These are phyloP conservation scores for Trichomonascaceae sp. DNA, from an alignment of 1,139 yeast genomes.

Conservation along the genomic window DNA sequence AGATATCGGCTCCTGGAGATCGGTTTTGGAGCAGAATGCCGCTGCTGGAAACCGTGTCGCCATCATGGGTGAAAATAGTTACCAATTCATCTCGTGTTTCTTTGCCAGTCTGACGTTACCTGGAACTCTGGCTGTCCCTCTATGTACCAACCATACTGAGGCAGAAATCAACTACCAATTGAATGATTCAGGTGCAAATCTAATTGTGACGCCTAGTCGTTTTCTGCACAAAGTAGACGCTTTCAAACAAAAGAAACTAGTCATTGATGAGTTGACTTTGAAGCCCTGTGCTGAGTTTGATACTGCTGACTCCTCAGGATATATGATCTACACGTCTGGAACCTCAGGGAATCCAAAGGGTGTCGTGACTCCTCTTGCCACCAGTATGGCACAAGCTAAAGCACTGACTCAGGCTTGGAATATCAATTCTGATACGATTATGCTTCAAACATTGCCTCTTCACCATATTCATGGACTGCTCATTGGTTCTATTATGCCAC, in stretches of 20 bases:
- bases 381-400: slow-evolving; percentile 32
- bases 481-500: slow-evolving; percentile 32
- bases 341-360: slow-evolving; percentile 37
- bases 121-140: slow-evolving; percentile 30
- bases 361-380: slow-evolving; percentile 32
- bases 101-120: slow-evolving; percentile 30
- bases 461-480: slow-evolving; percentile 37
- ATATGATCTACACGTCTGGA: slow-evolving; percentile 35
- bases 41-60: slow-evolving; percentile 25
- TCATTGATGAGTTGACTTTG: slow-evolving; percentile 18
- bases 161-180: slow-evolving; percentile 32
- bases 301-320: slow-evolving; percentile 20
- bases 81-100: slow-evolving; percentile 29
- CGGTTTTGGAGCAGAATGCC: slow-evolving; percentile 15
- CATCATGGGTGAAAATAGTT: slow-evolving; percentile 34
- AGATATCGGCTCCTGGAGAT: slow-evolving; percentile 28
- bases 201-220: slow-evolving; percentile 28
- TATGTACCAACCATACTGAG: slow-evolving; percentile 33
- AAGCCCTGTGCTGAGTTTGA: slow-evolving; percentile 1
- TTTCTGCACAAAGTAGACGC: slow-evolving; percentile 25
- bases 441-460: slow-evolving; percentile 33
- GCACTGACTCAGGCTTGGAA: slow-evolving; percentile 33
- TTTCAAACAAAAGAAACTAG: slow-evolving; percentile 16
- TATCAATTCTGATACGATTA: slow-evolving; percentile 26
- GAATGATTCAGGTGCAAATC: slow-evolving; percentile 27